Percentiles rank a stretch among this genome's conserved stretches.
Evolutionary conservation across 352 stramenopile species (phyloP).

Genomic region (Globisporangium recalcitrans): DNA sequence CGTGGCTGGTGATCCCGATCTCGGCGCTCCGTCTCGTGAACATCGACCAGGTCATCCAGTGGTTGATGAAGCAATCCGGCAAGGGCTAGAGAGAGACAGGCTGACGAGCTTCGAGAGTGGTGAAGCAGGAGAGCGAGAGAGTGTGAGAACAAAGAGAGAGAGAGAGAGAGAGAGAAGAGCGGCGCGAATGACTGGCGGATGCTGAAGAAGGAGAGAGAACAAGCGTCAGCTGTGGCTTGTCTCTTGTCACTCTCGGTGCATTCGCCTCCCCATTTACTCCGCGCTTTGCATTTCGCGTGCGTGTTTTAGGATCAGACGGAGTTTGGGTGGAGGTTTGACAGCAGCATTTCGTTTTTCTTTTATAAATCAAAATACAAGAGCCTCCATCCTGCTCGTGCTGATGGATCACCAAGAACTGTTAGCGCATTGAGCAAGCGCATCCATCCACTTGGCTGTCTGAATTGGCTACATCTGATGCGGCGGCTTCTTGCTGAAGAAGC

Average conservation of each 20-base stretch:
- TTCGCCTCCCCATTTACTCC: not conserved
- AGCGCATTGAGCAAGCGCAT: not conserved
- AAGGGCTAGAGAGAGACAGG: conserved; percentile 50
- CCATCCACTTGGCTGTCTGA: not conserved
- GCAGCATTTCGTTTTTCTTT: conserved; percentile 11
- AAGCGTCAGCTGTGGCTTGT: not conserved
- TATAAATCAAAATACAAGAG: conserved; percentile 12
- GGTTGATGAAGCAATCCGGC: conserved; percentile 93
- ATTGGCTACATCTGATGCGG: not conserved
- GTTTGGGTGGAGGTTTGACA: not conserved
- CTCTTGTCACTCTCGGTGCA: not conserved
- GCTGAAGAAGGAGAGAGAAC: not conserved
- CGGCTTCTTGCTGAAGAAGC: not conserved
- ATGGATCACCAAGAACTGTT: not conserved
- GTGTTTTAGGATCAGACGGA: conserved; percentile 5
- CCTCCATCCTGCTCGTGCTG: not conserved
- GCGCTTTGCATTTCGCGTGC: conserved; percentile 11
- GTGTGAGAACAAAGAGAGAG: conserved; percentile 3
- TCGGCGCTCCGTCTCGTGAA: conserved; percentile 95
- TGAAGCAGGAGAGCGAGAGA: conserved; percentile 9
- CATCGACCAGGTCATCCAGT: conserved; percentile 97
- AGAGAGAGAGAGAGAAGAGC: conserved; percentile 7
- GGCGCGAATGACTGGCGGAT: conserved; percentile 1
- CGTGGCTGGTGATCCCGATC: conserved; percentile 98
- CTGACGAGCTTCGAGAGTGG: not conserved